Conservation (phyloP, 345 rosid genomes). For the Combretum micranthum region DNA sequence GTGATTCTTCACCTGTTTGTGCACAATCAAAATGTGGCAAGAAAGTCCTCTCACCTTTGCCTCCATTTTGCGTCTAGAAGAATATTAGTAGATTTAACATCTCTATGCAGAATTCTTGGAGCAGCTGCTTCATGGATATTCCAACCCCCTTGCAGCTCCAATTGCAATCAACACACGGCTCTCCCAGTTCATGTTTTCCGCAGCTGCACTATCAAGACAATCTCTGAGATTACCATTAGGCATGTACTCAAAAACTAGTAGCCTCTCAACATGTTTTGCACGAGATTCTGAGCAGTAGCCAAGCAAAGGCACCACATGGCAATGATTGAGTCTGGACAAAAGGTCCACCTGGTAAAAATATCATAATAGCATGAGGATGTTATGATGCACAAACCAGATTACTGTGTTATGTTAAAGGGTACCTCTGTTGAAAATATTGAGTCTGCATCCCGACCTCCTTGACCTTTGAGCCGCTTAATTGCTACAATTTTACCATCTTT, state of each 20-base stretch:
- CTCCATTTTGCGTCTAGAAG: no score
- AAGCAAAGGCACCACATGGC: slow-evolving; percentile 84
- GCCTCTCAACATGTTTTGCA: slow-evolving; percentile 74
- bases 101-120: slow-evolving; percentile 48
- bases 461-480: slow-evolving; percentile 63
- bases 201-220: no score
- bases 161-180: no score
- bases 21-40: no score
- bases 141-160: no score
- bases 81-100: no score
- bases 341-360: slow-evolving; percentile 61
- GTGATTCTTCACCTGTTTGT: no score
- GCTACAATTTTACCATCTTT: slow-evolving; percentile 79
- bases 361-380: not conserved
- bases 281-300: slow-evolving; percentile 82
- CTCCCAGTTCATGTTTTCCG: no score
- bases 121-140: no score
- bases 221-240: no score
- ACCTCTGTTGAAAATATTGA: slow-evolving; percentile 71
- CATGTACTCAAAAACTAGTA: slow-evolving; percentile 21
- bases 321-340: slow-evolving; percentile 82
- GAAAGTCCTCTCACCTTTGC: no score
- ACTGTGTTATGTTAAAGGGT: slow-evolving; percentile 10
- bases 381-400: slow-evolving; percentile 1
- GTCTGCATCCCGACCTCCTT: slow-evolving; percentile 57